These are phyloP conservation scores for Besnoitia besnoiti DNA, from an alignment of 169 alveolate genomes.

Conservation along the genomic window DNA sequence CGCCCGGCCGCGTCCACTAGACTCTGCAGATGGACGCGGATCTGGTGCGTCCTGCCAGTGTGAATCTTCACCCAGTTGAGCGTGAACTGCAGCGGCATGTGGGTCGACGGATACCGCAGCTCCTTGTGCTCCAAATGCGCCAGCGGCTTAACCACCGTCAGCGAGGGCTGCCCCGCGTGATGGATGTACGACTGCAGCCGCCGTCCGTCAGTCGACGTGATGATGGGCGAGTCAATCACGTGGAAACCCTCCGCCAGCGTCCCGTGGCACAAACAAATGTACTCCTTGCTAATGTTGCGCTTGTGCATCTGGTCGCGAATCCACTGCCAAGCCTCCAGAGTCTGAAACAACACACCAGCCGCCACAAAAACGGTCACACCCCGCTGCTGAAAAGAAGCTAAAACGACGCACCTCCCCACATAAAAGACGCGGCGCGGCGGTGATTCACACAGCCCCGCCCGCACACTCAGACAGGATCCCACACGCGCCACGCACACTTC, in stretches of 20 bases:
- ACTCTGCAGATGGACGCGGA: conserved; percentile 36
- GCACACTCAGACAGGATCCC: too few relatives aligned
- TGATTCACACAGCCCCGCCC: too few relatives aligned
- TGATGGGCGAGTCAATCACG: conserved; percentile 38
- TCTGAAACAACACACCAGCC: not conserved
- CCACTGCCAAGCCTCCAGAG: conserved; percentile 28
- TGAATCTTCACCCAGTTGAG: conserved; percentile 34
- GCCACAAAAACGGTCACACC: not conserved
- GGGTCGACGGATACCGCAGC: not conserved
- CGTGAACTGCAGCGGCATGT: conserved; percentile 11
- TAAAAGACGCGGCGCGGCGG: not conserved
- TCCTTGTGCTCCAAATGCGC: conserved; percentile 17
- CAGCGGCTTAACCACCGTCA: conserved; percentile 28
- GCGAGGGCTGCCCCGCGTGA: conserved; percentile 43
- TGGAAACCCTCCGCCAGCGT: conserved; percentile 36
- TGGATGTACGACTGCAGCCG: conserved; percentile 37
- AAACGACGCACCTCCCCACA: not conserved
- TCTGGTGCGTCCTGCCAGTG: conserved; percentile 50
- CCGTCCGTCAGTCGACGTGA: conserved; percentile 36
- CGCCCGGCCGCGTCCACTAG: not conserved
- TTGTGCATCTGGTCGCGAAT: conserved; percentile 24
- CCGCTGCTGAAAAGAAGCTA: not conserved
- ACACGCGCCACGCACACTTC: too few relatives aligned
- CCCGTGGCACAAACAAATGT: conserved; percentile 38
- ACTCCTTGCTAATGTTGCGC: conserved; percentile 18